Evolutionary conservation across 495 filamentous ascomycete genomes (phyloP).

Genomic region (Penicillium egyptiacum): DNA sequence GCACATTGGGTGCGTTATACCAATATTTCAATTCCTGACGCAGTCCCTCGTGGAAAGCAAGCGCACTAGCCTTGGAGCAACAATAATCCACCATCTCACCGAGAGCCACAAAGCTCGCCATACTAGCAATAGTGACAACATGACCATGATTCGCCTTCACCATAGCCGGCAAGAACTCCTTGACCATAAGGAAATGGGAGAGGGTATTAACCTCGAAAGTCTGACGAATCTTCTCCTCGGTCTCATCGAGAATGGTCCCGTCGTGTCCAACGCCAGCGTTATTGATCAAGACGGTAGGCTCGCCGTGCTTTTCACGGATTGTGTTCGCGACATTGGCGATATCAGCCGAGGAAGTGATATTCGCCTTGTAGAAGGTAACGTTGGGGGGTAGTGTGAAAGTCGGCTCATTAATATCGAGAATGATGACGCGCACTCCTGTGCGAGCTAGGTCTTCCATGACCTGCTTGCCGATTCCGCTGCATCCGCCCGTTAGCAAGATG

Average conservation of each 20-base stretch:
- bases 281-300: slow-evolving; percentile 59
- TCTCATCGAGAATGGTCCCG: slow-evolving; percentile 47
- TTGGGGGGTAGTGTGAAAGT: slow-evolving; percentile 37
- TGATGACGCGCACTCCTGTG: slow-evolving; percentile 50
- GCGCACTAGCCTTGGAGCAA: slow-evolving; percentile 56
- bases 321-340: slow-evolving; percentile 45
- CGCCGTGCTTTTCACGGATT: slow-evolving; percentile 48
- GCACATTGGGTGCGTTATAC: slow-evolving; percentile 45
- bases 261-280: slow-evolving; percentile 57
- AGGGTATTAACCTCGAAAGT: slow-evolving; percentile 63
- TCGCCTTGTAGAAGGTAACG: slow-evolving; percentile 49
- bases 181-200: slow-evolving; percentile 56
- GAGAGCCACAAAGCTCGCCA: slow-evolving; percentile 53
- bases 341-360: slow-evolving; percentile 51
- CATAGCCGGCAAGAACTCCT: slow-evolving; percentile 64
- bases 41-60: slow-evolving; percentile 55
- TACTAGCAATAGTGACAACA: slow-evolving; percentile 55
- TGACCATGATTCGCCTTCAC: slow-evolving; percentile 60
- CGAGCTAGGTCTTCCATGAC: slow-evolving; percentile 47
- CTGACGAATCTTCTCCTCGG: slow-evolving; percentile 46
- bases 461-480: slow-evolving; percentile 55
- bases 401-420: slow-evolving; percentile 50
- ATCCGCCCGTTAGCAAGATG: slow-evolving; percentile 58
- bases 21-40: slow-evolving; percentile 44
- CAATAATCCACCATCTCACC: slow-evolving; percentile 56